Conservation (phyloP, 2,329 filamentous ascomycete genomes). For the Blastomyces parvus region DNA sequence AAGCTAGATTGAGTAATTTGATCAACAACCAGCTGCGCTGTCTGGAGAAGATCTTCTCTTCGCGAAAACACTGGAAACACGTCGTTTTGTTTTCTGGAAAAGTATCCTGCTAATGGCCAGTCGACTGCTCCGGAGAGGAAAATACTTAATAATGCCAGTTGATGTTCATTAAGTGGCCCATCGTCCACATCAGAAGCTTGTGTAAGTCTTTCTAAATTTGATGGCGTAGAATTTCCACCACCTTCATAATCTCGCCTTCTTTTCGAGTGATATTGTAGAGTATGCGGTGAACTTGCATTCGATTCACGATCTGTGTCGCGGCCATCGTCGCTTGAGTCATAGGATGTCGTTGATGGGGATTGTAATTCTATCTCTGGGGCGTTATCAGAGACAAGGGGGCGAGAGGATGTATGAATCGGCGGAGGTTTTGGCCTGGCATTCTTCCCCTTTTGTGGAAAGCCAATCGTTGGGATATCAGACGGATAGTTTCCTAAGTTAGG, state of each 20-base stretch:
- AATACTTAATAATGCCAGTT: constrained; percentile 29
- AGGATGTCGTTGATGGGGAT: constrained; percentile 21
- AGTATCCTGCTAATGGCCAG: constrained; percentile 33
- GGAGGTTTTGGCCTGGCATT: constrained; percentile 3
- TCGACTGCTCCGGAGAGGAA: constrained; percentile 33
- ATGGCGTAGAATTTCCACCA: constrained; percentile 22
- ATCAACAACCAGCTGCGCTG: constrained; percentile 35
- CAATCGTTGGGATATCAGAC: constrained; percentile 31
- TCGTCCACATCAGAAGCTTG: constrained; percentile 18
- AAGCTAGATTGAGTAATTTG: constrained; percentile 39
- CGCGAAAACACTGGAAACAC: constrained; percentile 26
- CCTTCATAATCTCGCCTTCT: constrained; percentile 30
- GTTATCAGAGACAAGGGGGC: not conserved
- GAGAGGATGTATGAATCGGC: not conserved
- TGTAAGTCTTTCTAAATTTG: constrained; percentile 23
- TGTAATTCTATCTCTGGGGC: constrained; percentile 6
- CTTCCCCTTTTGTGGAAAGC: constrained; percentile 24
- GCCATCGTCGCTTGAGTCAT: constrained; percentile 19
- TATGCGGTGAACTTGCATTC: constrained; percentile 17
- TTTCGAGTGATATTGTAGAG: constrained; percentile 21
- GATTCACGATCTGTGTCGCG: constrained; percentile 17
- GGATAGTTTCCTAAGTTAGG: constrained; percentile 11
- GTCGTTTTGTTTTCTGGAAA: constrained; percentile 27
- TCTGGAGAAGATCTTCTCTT: constrained; percentile 29
- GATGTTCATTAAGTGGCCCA: constrained; percentile 21